phyloP scores from a whole-genome alignment of 139 green algal species.

The Chlorella sp. region DNA sequence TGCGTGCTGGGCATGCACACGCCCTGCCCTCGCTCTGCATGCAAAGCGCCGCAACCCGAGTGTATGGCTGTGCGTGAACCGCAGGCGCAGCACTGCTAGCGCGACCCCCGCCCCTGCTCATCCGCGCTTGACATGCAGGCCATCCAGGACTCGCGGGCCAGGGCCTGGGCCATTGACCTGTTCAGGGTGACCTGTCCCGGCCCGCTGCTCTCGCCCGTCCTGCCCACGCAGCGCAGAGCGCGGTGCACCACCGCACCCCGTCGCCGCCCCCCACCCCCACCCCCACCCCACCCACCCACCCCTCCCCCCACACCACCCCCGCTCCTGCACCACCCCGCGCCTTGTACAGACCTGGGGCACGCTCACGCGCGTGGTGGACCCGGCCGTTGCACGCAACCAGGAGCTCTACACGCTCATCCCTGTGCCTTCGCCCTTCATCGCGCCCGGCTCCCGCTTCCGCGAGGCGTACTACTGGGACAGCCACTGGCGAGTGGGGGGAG shows the following conservation, averaged over 20 bases:
- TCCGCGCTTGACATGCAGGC: too few species aligned
- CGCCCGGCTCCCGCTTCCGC: conserved; percentile 86
- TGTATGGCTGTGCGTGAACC: not conserved
- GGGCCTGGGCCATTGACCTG: not conserved
- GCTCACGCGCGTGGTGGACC: conserved; percentile 31
- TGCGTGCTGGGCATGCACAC: too few species aligned
- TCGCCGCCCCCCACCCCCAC: not conserved
- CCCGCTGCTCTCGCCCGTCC: not conserved
- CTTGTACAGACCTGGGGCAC: conserved; percentile 42
- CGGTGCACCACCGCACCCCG: not conserved
- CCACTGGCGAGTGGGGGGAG: conserved; percentile 87
- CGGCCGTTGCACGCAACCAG: conserved; percentile 5
- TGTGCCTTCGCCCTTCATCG: conserved; percentile 71
- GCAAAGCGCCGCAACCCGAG: not conserved
- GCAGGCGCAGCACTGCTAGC: not conserved
- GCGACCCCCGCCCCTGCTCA: not conserved
- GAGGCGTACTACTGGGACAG: conserved; percentile 49
- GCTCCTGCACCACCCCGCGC: not conserved
- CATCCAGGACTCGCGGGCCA: too few species aligned
- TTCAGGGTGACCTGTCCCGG: not conserved
- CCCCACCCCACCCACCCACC: not conserved
- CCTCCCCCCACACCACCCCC: too few species aligned
- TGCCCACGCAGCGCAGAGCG: not conserved
- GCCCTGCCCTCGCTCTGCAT: not conserved
- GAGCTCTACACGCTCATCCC: conserved; percentile 71